Base-by-base conservation (phyloP, 208 protist genomes). In the Acanthamoeba quina region DNA sequence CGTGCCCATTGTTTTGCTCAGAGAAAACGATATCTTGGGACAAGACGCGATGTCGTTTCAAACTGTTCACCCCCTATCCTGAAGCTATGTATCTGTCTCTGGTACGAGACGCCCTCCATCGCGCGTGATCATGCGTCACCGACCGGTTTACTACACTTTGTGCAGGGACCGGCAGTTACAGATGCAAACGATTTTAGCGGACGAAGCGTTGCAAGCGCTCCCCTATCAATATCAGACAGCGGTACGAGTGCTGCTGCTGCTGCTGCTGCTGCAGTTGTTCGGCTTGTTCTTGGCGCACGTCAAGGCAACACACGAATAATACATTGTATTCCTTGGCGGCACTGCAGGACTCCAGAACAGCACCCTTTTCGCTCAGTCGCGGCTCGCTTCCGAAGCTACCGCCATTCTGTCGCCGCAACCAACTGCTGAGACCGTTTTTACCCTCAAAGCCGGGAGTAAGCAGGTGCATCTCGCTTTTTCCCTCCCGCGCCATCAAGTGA, bases 21-120 rank as follows among this genome's bases (percentile, higher is more conserved):
- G 31, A 88, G 34, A 52, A 58, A 37, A 64, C 52, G 29, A 88
- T 88, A 24, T 47, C 85, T 5, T 92, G 85, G 85, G 85, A 92
- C 26, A 92, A 72, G 29, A 88, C 80, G 34, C 52, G 85, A n/a
- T 92, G 85, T 49, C 29, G 60, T 5, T 92, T 92, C 56, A 92
- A 92, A 34, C 85, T 92, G 41, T 72, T 74, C 37, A 92, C 85
- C 5, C 85, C 85, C 54, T 92, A 92, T 34, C 85, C 85, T 29
- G 85, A 92, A 54, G 60, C 17, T n/a, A 92, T 74, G 60, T 92
- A 92, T 26, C 85, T 92, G 9, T 44, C 85, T 5, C 24, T 92
- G 37, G 60, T 64, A 19, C 26, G 10, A 15, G 56, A 15, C 56
- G 17, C 21, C 56, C 56, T 58, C 56, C 56, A 26, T 24, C 21